Evolutionary conservation across 225 moss, liverwort and hornwort genomes (phyloP).

Genomic region (Pseudoscleropodium purum): DNA sequence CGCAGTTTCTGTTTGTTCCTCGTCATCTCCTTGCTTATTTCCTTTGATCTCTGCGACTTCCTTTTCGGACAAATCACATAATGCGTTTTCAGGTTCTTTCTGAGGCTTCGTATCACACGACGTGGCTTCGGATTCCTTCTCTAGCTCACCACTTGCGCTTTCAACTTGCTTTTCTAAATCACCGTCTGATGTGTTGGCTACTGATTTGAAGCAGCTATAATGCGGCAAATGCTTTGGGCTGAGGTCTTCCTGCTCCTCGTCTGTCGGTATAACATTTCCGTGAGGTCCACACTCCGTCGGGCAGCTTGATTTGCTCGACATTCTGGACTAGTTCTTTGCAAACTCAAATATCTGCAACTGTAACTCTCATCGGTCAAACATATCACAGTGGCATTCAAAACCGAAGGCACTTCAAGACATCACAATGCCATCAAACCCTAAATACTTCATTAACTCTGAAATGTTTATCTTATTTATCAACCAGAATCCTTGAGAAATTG

Average conservation of each 20-base stretch:
- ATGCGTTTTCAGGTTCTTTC: neutral
- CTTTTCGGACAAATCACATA: neutral
- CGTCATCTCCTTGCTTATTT: neutral
- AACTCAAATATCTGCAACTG: neutral
- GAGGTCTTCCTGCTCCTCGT: neutral
- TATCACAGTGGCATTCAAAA: neutral
- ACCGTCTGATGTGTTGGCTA: neutral
- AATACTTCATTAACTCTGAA: neutral
- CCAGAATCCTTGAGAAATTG: neutral
- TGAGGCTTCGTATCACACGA: neutral
- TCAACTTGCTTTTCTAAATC: neutral
- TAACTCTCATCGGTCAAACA: neutral
- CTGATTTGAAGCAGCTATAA: slow-evolving; percentile 4
- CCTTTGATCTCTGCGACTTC: neutral
- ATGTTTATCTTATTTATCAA: neutral
- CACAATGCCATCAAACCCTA: neutral
- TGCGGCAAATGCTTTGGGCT: slow-evolving; percentile 1
- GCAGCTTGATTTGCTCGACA: slow-evolving; percentile 15
- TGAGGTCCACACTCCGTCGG: neutral
- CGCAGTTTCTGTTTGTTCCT: neutral
- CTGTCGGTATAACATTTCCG: neutral
- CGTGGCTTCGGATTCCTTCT: neutral
- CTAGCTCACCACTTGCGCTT: neutral
- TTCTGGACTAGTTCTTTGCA: neutral
- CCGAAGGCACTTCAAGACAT: neutral